Conservation (phyloP, 2,329 filamentous ascomycete genomes). For the Aotearoamyces nothofagi region DNA sequence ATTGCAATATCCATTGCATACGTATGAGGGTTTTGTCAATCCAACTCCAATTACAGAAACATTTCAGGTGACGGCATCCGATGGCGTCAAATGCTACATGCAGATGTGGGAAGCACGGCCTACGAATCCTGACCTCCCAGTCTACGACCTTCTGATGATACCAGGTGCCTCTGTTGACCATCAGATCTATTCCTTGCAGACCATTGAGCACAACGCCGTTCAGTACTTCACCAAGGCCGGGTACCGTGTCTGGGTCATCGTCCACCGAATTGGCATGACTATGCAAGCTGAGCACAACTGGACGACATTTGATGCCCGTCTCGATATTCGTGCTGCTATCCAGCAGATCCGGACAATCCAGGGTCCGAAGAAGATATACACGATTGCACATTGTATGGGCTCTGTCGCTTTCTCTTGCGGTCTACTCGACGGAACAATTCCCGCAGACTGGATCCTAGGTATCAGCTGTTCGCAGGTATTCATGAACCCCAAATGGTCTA, state of each 20-base stretch:
- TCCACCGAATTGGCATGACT: constrained; percentile 40
- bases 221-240: constrained; percentile 46
- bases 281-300: constrained; percentile 33
- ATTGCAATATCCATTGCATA: constrained; percentile 36
- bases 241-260: constrained; percentile 41
- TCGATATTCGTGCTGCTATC: constrained; percentile 41
- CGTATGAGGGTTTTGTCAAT: constrained; percentile 35
- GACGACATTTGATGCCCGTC: constrained; percentile 44
- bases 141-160: constrained; percentile 41
- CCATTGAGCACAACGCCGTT: constrained; percentile 45
- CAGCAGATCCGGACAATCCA: constrained; percentile 30
- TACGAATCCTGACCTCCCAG: constrained; percentile 18
- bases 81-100: constrained; percentile 35
- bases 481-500: constrained; percentile 43
- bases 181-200: constrained; percentile 45
- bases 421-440: constrained; percentile 46
- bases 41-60: constrained; percentile 28
- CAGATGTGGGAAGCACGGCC: constrained; percentile 38
- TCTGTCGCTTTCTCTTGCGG: constrained; percentile 41
- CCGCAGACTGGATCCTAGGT: constrained; percentile 38
- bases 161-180: constrained; percentile 49
- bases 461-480: constrained; percentile 46
- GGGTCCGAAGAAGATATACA: constrained; percentile 31
- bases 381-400: constrained; percentile 48
- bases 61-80: constrained; percentile 31